phyloP scores from a whole-genome alignment of 73 alveolate species.

The Paramecium primaurelia region DNA sequence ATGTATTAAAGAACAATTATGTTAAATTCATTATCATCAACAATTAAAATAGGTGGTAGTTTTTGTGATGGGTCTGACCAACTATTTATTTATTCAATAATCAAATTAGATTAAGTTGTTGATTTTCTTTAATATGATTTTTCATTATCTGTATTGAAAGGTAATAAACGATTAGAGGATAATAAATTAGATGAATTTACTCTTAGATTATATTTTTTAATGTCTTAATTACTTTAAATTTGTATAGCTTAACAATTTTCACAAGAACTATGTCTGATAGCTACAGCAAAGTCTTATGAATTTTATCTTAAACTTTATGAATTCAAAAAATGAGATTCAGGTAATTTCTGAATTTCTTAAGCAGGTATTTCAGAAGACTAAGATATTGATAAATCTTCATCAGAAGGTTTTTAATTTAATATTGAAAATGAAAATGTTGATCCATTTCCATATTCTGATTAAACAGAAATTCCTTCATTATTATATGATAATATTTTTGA shows the following conservation, averaged over 20 bases:
- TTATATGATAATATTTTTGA: slow-evolving; percentile 22
- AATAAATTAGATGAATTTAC: neutral
- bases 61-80: neutral
- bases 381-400: neutral
- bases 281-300: neutral
- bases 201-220: neutral
- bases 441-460: slow-evolving; percentile 34
- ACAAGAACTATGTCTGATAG: neutral
- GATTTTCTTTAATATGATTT: neutral
- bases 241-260: neutral
- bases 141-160: neutral
- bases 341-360: neutral
- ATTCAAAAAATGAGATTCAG: neutral
- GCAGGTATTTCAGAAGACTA: neutral
- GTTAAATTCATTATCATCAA: slow-evolving; percentile 48
- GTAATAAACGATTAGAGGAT: neutral
- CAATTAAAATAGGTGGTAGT: neutral
- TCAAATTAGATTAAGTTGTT: neutral
- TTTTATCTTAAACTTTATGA: neutral
- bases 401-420: neutral
- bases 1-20: slow-evolving; percentile 1
- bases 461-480: slow-evolving; percentile 41
- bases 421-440: slow-evolving; percentile 40
- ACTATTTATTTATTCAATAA: neutral
- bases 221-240: neutral